Base-by-base conservation (phyloP, 108 stramenopile genomes). In the Nitzschia sp. region DNA sequence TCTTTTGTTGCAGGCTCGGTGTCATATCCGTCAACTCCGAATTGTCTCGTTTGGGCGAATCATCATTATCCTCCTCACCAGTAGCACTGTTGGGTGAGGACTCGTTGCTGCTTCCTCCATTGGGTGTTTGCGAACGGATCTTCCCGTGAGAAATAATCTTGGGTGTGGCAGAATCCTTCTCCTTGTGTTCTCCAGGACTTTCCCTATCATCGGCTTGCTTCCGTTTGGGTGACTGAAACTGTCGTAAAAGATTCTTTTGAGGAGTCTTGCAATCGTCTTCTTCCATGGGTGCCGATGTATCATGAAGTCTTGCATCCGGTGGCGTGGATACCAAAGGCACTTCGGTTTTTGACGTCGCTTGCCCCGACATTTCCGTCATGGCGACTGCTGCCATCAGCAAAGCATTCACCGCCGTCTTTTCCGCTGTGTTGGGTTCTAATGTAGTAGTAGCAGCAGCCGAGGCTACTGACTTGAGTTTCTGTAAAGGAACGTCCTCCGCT, bases 301-400 rank as follows among this genome's bases (percentile, higher is more conserved):
- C n/a, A n/a, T n/a, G n/a, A n/a, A n/a, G n/a, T n/a, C n/a, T n/a
- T 25, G 28, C 25, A 23, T 26, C 25, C 16, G 44, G 44, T 59
- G 38, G 52, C 15, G 44, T 66, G 11, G 38, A 41, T 13, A 41
- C 38, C 11, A 13, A 13, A 11, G 6, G 11, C 13, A 11, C 11
- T 58, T 26, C 48, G n/a, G 27, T 28, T 11, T 29, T 54, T 34
- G 19, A 6, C 9, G 45, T 17, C 8, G 36, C 21, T 17, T 28
- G 35, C 17, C 41, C 27, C 2, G 59, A 58, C 66, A 80, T 71
- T 73, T 85, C 85, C 8, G 85, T 77, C 80, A 85, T 85, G 33
- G 85, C 85, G 34, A 67, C 34, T 9, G 85, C 85, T 19, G 85
- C 85, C 78, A 85, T 73, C 26, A 85, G 29, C 8, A 85, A 50